Evolutionary conservation across 306 rosid genomes (phyloP).

Genomic region (Cucurbita moschata): DNA sequence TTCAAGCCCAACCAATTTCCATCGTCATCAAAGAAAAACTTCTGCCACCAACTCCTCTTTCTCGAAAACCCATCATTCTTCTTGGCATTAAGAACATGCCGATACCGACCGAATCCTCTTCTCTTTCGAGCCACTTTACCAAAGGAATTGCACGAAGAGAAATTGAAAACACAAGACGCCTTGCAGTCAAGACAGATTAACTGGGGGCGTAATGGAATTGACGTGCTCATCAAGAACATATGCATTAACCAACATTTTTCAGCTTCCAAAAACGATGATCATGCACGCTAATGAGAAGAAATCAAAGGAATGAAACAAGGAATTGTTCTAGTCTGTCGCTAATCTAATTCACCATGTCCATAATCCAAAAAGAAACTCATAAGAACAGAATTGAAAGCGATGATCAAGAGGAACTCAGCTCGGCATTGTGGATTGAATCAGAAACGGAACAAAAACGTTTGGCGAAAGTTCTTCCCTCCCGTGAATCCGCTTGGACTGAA

Average conservation of each 20-base stretch:
- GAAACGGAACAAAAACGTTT: neutral
- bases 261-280: conserved; percentile 1
- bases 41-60: conserved; percentile 66
- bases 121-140: conserved; percentile 16
- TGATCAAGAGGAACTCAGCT: neutral
- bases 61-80: conserved; percentile 21
- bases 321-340: neutral
- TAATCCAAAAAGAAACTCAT: neutral
- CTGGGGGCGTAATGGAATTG: conserved; percentile 31
- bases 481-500: neutral
- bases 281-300: neutral
- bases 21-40: conserved; percentile 55
- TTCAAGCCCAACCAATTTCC: conserved; percentile 76
- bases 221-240: conserved; percentile 46
- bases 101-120: conserved; percentile 18
- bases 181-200: conserved; percentile 22
- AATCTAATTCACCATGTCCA: neutral
- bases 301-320: neutral
- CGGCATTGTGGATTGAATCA: neutral
- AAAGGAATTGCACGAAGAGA: conserved; percentile 17
- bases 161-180: conserved; percentile 10
- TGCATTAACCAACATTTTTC: conserved; percentile 39
- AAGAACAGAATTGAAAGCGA: neutral
- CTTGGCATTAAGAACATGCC: conserved; percentile 38
- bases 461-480: neutral